Base-by-base conservation (phyloP, 371 early-diverging fungal species). In the Nematocida sp. region DNA sequence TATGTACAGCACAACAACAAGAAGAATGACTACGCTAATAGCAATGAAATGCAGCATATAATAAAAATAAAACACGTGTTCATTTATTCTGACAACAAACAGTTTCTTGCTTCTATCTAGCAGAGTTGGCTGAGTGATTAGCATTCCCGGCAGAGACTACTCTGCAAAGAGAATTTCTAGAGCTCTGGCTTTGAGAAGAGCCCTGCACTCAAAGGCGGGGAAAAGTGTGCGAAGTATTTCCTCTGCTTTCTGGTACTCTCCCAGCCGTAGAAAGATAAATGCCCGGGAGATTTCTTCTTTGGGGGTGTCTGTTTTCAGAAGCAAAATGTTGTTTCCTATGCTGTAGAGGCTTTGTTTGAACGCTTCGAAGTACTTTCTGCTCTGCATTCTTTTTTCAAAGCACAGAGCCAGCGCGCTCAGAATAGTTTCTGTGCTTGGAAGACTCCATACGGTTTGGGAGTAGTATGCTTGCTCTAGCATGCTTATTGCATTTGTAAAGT, bases 221-320 rank as follows among this genome's bases (percentile, higher is more conserved):
- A 70, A 19, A 4, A 70, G 5, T 29, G 8, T n/a, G 15, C 40
- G 21, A 43, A 70, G n/a, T 23, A 70, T 70, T 15, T 11, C 37
- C n/a, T 70, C 67, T 4, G 58, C 23, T 17, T 37, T 52, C 25
- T 1, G 4, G 60, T 60, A 60, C n/a, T 62, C 43, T 0, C 74
- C 74, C 23, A 70, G 58, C 8, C 74, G 48, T 32, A 70, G 38
- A 1, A 52, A 27, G 31, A 60, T 62, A 36, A 70, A 70, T 36
- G 74, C 74, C 21, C 74, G 23, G n/a, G 56, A 21, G 36, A 70
- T 60, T 52, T 70, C 74, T 45, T 67, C 56, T 32, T 70, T 70
- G 5, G 56, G 31, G 7, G 11, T 31, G 23, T 62, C 40, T 40
- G 74, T 31, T 25, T 32, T 56, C 17, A 70, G 74, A 34, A 70